Evolutionary conservation across 306 rosid genomes (phyloP).

Genomic region (Trichosanthes truncata): DNA sequence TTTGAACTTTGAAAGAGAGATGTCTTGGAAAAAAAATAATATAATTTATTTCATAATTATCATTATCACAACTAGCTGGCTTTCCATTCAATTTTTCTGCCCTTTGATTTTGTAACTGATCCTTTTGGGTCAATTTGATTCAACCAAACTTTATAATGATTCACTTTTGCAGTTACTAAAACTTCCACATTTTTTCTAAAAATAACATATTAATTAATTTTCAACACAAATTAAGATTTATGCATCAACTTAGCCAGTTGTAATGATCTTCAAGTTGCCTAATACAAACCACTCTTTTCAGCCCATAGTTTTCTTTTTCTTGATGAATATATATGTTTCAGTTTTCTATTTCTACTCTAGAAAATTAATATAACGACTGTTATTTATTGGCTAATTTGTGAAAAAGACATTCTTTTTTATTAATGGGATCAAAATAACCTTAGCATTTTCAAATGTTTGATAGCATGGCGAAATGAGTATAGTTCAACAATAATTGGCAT

Average conservation of each 20-base stretch:
- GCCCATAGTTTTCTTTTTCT: background rate
- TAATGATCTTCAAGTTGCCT: background rate
- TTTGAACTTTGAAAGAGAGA: background rate
- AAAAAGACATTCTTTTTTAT: background rate
- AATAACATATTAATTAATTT: background rate
- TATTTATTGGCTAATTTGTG: background rate
- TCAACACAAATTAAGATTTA: constrained; percentile 3
- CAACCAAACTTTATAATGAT: constrained; percentile 1
- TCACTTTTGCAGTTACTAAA: constrained; percentile 7
- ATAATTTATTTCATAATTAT: background rate
- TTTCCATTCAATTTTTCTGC: background rate
- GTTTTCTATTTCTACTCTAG: background rate
- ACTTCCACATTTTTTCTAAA: background rate
- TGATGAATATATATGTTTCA: background rate
- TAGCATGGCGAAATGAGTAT: background rate
- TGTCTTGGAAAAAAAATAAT: rapidly evolving
- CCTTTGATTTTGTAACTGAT: constrained; percentile 9
- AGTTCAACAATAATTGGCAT: no score
- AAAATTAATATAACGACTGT: background rate
- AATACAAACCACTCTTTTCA: background rate
- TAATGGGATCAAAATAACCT: background rate
- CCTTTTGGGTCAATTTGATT: background rate
- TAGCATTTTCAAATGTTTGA: background rate
- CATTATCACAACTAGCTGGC: background rate
- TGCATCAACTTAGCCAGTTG: background rate